Base-by-base conservation (phyloP, 371 early-diverging fungal species). In the Actinomucor elegans region DNA sequence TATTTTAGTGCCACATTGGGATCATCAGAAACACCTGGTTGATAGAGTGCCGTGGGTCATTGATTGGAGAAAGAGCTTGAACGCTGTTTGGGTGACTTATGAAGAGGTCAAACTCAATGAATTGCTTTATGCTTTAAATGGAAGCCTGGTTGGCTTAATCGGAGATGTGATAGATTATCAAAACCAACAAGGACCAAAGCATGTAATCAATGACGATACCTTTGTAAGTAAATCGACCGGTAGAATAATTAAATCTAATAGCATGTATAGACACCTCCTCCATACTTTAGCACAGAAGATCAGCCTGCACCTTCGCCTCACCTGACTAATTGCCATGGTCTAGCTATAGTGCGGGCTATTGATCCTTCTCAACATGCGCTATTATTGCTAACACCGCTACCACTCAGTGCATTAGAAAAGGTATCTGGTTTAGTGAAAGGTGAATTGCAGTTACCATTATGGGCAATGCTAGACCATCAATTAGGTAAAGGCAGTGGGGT, bases 101-200 rank as follows among this genome's bases (percentile, higher is more conserved):
- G 78, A 79, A 38, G 84, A 87, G 29, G 86, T 93, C 15, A 84
- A 87, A 3, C 54, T 66, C 4, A 81, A 83, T 36, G 90, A 92
- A 49, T 61, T 87, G n/a, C 60, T 92, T 15, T 79, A 85, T 64
- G 86, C 89, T 0, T 66, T 92, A 20, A 92, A 91, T 60, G 92
- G 88, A 1, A 79, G 76, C 31, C 35, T 92, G 2, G 92, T 93
- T 1, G 91, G 81, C 0, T 57, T 92, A 7, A 75, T 88, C 7
- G 81, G 80, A 2, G 83, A 85, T 48, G 48, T 61, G 10, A 47
- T 38, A 23, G 49, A 57, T 36, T 42, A 46, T 40, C 26, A 56
- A 24, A 40, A 37, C 0, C 49, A 42, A 44, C 37, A 32, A n/a
- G 55, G 52, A 27, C 57, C 57, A 12, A 51, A 52, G 3, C 20